Base-by-base conservation (phyloP, 2,329 filamentous ascomycete genomes). In the Aspergillaceae sp. region DNA sequence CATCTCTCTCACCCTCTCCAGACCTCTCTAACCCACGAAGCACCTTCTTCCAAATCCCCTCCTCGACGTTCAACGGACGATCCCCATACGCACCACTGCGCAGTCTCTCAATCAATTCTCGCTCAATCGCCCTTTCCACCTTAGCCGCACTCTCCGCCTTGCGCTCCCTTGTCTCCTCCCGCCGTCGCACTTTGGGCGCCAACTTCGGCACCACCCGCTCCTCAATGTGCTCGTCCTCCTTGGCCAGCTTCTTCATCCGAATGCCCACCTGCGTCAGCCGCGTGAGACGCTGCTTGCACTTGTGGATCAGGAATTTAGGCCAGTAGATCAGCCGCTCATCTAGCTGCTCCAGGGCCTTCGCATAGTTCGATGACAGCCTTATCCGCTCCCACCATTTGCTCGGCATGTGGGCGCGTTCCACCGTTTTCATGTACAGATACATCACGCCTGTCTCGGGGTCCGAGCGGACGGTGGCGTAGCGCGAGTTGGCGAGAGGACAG, bases 381-480 rank as follows among this genome's bases (percentile, higher is more conserved):
- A 96, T 88, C 56, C 84, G 83, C 72, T 97, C 89, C 92, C 92
- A 98, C 73, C 91, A 82, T 69, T 94, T 94, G 48, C 81, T 84
- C 1, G 91, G 92, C 69, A 91, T 79, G 67, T 90, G 91, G 8
- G 85, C 78, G 51, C 92, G 86, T 74, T 95, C 89, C 56, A 90
- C 80, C 4, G 88, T 92, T 74, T 96, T 97, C 78, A 95, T 94
- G 77, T 94, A 97, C 47, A 97, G 83, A 72, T 96, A 97, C 52
- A 97, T 78, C 6, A 81, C 82, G 52, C 87, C 86, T 44, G 87
- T 90, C 50, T 83, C 73, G 5, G 89, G 84, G 61, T 94, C 82
- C 45, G 86, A 80, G 54, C 91, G 85, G 50, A 97, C 82, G 6
- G 91, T 97, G 50, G 91, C 91, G 75, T 97, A 96, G 50, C 89